Percentiles rank a stretch among this genome's conserved stretches.
Evolutionary conservation across 164 flowering plant genomes (phyloP).

Genomic region (Tinospora cordifolia): DNA sequence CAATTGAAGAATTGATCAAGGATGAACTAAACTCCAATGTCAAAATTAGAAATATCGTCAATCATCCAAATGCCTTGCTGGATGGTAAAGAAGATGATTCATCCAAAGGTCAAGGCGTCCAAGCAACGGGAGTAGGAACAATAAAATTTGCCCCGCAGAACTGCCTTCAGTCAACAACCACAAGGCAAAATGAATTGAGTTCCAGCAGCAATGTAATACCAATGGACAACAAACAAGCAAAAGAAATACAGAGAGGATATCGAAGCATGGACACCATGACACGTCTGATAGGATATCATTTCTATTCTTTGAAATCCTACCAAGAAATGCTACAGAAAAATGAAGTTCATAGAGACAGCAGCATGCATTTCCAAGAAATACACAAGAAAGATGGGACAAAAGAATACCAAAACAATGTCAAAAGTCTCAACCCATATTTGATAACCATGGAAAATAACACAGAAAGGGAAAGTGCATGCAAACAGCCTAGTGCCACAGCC

Average conservation of each 20-base stretch:
- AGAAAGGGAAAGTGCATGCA: slow-evolving; percentile 4
- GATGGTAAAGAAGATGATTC: slow-evolving; percentile 2
- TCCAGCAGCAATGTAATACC: slow-evolving; percentile 19
- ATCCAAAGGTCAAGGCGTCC: background rate
- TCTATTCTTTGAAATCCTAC: slow-evolving; percentile 23
- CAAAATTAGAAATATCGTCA: background rate
- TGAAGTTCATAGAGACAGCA: slow-evolving; percentile 4
- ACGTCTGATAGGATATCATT: slow-evolving; percentile 20
- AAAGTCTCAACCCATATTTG: slow-evolving; percentile 17
- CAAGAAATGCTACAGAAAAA: slow-evolving; percentile 7
- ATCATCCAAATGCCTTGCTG: background rate
- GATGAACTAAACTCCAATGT: slow-evolving; percentile 17
- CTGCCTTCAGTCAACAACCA: background rate
- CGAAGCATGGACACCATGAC: background rate
- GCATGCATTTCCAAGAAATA: slow-evolving; percentile 27
- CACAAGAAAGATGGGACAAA: slow-evolving; percentile 51
- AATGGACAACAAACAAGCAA: background rate
- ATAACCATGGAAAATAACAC: slow-evolving; percentile 1
- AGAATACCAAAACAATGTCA: slow-evolving; percentile 20
- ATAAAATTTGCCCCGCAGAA: too few species aligned
- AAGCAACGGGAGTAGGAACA: slow-evolving; percentile 11
- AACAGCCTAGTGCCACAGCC: background rate
- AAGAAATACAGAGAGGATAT: slow-evolving; percentile 24
- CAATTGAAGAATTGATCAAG: slow-evolving; percentile 10
- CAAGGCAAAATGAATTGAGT: slow-evolving; percentile 18